Percentiles rank a stretch among this genome's conserved stretches.
Conservation (phyloP, 805 yeast species). For the Zygoascus tannicola region DNA sequence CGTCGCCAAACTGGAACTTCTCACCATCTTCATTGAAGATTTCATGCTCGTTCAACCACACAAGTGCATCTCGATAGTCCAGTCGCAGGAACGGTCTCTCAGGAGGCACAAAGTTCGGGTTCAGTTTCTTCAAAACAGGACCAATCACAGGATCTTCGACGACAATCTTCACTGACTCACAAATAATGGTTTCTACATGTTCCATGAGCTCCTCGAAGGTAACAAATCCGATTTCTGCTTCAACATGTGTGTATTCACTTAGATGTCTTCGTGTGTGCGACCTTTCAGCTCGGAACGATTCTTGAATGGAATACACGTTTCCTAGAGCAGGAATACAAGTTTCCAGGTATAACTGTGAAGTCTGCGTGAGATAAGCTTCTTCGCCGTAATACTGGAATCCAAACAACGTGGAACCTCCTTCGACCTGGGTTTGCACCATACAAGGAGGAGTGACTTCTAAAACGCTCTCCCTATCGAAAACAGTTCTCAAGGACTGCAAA, state of each 20-base stretch:
- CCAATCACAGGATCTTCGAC: constrained; percentile 89
- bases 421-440: constrained; percentile 99
- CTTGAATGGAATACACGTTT: constrained; percentile 95
- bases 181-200: constrained; percentile 76
- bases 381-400: constrained; percentile 91
- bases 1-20: constrained; percentile 92
- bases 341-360: constrained; percentile 93
- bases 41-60: constrained; percentile 93
- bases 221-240: constrained; percentile 85
- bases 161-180: constrained; percentile 61
- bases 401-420: constrained; percentile 96
- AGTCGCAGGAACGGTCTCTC: constrained; percentile 80
- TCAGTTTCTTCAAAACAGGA: constrained; percentile 78
- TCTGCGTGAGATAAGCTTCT: constrained; percentile 92
- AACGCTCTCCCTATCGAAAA: constrained; percentile 62
- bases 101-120: constrained; percentile 87
- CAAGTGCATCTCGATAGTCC: constrained; percentile 83
- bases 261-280: constrained; percentile 98
- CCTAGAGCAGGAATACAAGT: constrained; percentile 94
- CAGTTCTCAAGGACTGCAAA: constrained; percentile 63
- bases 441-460: constrained; percentile 98
- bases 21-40: constrained; percentile 93
- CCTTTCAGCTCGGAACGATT: constrained; percentile 97
- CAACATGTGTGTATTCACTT: constrained; percentile 94
- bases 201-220: constrained; percentile 74